Base-by-base conservation (phyloP, 1,139 yeast species). In the Ogataea hybrid region DNA sequence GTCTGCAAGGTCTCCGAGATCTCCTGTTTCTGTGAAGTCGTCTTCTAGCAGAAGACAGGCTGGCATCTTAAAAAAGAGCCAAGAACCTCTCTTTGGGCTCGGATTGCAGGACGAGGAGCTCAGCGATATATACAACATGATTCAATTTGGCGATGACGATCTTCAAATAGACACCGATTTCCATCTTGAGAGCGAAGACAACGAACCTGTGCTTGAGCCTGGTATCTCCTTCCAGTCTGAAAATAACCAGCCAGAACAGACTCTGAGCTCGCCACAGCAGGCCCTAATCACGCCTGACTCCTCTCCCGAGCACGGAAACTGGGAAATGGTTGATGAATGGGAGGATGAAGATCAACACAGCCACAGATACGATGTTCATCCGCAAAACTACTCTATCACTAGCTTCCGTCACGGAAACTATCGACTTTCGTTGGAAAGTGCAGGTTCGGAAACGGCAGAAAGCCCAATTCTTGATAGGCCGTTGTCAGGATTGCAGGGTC, bases 41-140 rank as follows among this genome's bases (percentile, higher is more conserved):
- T 46, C 49, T 18, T 44, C 36, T 12, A 42, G 33, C 11, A 47
- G 49, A 15, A 49, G 32, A 15, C 36, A 46, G n/a, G 46, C 20
- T 28, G 38, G 56, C 37, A 50, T 53, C 39, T 35, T 53, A 41
- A 56, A 53, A 16, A 37, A 37, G 21, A 27, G 35, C 27, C 43
- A 16, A 28, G 33, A 41, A 15, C 38, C 28, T 20, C 6, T 32
- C 11, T 9, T 23, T 10, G 42, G 30, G 12, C 20, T 20, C 23
- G 39, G 35, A 1, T 9, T 43, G 9, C 41, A 47, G 12, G 57
- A 50, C 8, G 48, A 49, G 5, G 77, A 73, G 34, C 60, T 74
- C 18, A 69, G 73, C 65, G 89, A 82, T 52, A 78, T 83, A 52
- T 76, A 83, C 32, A 83, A 80, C 48, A 76, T 77, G 56, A 78